Evolutionary conservation across 2,329 filamentous ascomycete genomes (phyloP), one percentile per base, ranked within the genome.

Genomic region (Rhynchosporium secalis): DNA sequence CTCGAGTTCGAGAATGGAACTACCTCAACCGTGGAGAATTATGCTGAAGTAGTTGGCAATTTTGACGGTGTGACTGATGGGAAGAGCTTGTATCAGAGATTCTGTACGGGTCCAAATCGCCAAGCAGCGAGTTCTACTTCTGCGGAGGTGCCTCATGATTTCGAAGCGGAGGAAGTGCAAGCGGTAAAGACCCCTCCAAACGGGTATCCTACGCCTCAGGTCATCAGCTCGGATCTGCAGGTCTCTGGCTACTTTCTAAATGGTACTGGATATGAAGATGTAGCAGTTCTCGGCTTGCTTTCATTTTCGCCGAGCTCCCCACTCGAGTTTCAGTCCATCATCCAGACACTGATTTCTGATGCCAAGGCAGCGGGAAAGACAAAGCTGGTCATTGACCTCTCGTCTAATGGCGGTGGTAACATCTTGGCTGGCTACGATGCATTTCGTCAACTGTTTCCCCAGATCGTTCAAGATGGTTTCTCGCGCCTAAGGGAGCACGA

Each of bases 361-460:
- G 78, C 78, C 13, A 78, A 78, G 58, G 66, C 72, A 2, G 75
- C 75, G 0, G 77, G 78, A 1, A 86, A 85, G 70, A 82, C 77
- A 2, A 86, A 83, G 70, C 76, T 90, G 2, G 78, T 90, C 41
- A 82, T 90, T 60, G 87, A 90, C 63, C 69, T 90, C 7, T 79
- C 64, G 31, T 78, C 76, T 3, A 91, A 90, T 66, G 78, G 77
- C 0, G 87, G 87, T 40, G 87, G 87, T 1, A 72, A 73, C 48
- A 69, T 84, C 12, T 66, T 76, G 13, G 75, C 77, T 2, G 81
- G 79, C 1, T 80, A 78, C 56, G 79, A 82, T 56, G 67, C 81
- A 0, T 86, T 86, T 68, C 72, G 74, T 5, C 71, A 78, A 43
- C 71, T 73, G 62, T 73, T 74, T 47, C 71, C 74, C 26, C 56